Base-by-base conservation (phyloP, 495 filamentous ascomycete genomes). In the Penicilliopsis zonata region DNA sequence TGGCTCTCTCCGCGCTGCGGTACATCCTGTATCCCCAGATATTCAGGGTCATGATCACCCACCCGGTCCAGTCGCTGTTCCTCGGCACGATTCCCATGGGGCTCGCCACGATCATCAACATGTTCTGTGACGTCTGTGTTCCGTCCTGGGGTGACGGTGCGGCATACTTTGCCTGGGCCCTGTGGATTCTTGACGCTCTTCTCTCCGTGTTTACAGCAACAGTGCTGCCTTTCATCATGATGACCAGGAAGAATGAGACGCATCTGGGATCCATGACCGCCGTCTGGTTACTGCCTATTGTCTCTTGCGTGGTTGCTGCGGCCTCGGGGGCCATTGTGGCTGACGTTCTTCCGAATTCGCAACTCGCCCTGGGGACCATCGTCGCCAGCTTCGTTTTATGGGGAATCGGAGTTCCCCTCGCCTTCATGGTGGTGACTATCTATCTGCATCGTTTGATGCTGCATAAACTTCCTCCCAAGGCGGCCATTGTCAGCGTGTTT, bases 1-100 rank as follows among this genome's bases (percentile, higher is more conserved):
- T 32, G 13, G 25, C 25, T 28, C 45, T 34, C 5, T 67, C 63
- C 17, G 21, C 68, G 2, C 40, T 76, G 2, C 63, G 75, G 3
- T 80, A 79, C 36, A 52, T 46, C 0, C 33, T 78, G 2, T 80
- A 75, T 37, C 72, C 72, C 0, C 56, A 65, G 33, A 64, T 74
- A 14, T 79, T 69, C 57, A 28, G 9, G 0, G 59, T 49, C 9
- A 73, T 79, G 70, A 53, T 79, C 23, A 54, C 45, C 1, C 68
- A 79, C 44, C 71, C 74, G 0, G 52, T 54, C 0, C 72, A 80
- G 37, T 69, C 65, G 2, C 58, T 80, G 24, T 80, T 78, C 41
- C 49, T 79, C 2, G 76, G 71, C 0, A 70, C 69, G 0, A 57
- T 78, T 19, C 76, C 76, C 0, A 77, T 79, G 70, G 72, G 72